These are phyloP conservation scores for Talaromyces rugulosus DNA, from an alignment of 2,329 filamentous ascomycete species.

Conservation along the genomic window DNA sequence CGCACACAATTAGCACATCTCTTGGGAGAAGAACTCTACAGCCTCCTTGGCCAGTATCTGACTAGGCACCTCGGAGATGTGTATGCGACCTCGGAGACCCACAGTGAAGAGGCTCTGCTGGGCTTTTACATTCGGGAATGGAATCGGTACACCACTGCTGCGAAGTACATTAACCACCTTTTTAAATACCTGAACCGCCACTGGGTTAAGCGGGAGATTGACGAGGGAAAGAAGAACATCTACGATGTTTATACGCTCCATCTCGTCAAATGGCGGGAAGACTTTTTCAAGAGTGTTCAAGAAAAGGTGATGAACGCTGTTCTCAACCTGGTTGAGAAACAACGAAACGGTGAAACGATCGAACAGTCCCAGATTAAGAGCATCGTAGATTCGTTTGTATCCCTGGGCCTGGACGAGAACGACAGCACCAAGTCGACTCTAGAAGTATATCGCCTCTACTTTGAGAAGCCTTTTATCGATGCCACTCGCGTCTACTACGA, in stretches of 20 bases:
- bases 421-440: constrained; percentile 92
- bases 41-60: constrained; percentile 83
- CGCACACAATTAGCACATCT: constrained; percentile 66
- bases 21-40: constrained; percentile 92
- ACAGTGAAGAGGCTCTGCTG: constrained; percentile 85
- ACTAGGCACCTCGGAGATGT: constrained; percentile 70
- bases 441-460: constrained; percentile 88
- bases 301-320: constrained; percentile 92
- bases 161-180: constrained; percentile 95
- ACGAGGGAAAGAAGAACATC: constrained; percentile 96
- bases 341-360: constrained; percentile 95
- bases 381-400: constrained; percentile 94
- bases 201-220: constrained; percentile 98
- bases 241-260: constrained; percentile 98
- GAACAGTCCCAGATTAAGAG: constrained; percentile 96
- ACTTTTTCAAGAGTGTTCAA: constrained; percentile 81
- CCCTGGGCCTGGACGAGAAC: constrained; percentile 85
- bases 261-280: constrained; percentile 88
- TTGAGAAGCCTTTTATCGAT: constrained; percentile 85
- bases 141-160: constrained; percentile 90
- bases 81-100: constrained; percentile 66
- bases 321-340: constrained; percentile 91
- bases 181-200: constrained; percentile 96
- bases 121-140: constrained; percentile 95
- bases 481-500: constrained; percentile 85